These are phyloP conservation scores for Cornus controversa DNA, from an alignment of 148 eudicot genomes.

Conservation along the genomic window DNA sequence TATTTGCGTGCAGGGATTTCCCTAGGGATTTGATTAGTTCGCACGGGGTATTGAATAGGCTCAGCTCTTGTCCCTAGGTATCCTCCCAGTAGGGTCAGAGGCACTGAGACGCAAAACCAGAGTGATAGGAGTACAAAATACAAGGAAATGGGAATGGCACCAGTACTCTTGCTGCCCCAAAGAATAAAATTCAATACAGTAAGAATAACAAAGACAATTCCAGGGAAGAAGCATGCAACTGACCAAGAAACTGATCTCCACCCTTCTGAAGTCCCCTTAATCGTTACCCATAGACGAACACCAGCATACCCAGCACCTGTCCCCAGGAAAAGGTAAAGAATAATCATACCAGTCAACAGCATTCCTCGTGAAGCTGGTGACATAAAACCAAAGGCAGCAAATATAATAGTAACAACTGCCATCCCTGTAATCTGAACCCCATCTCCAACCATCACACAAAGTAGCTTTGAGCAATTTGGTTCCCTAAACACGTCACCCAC, in stretches of 20 bases:
- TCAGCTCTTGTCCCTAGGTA: constrained; percentile 49
- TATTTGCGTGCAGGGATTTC: constrained; percentile 60
- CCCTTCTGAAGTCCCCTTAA: constrained; percentile 51
- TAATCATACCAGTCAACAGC: constrained; percentile 58
- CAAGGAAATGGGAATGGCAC: constrained; percentile 58
- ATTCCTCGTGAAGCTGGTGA: constrained; percentile 69
- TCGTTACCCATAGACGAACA: constrained; percentile 54
- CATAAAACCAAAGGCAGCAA: constrained; percentile 68
- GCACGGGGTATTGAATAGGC: constrained; percentile 47
- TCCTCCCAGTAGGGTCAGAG: constrained; percentile 64
- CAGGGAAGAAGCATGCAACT: constrained; percentile 64
- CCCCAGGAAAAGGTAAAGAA: constrained; percentile 54
- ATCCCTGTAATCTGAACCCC: constrained; percentile 62
- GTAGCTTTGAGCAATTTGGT: constrained; percentile 45
- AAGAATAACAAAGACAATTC: constrained; percentile 48
- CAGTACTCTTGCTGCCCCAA: constrained; percentile 66
- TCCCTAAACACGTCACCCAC: constrained; percentile 71
- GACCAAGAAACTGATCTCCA: constrained; percentile 69
- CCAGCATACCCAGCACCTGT: constrained; percentile 56
- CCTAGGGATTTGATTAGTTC: constrained; percentile 60
- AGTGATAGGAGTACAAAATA: constrained; percentile 51
- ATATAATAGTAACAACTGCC: constrained; percentile 59
- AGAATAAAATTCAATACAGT: constrained; percentile 52
- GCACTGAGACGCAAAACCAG: constrained; percentile 69
- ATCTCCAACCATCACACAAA: constrained; percentile 71